A percentile compares a stretch with the other conserved stretches of the same genome.
These are phyloP conservation scores for Phanerochaete carnosa DNA, from an alignment of 768 basidiomycete genomes.

Conservation along the genomic window DNA sequence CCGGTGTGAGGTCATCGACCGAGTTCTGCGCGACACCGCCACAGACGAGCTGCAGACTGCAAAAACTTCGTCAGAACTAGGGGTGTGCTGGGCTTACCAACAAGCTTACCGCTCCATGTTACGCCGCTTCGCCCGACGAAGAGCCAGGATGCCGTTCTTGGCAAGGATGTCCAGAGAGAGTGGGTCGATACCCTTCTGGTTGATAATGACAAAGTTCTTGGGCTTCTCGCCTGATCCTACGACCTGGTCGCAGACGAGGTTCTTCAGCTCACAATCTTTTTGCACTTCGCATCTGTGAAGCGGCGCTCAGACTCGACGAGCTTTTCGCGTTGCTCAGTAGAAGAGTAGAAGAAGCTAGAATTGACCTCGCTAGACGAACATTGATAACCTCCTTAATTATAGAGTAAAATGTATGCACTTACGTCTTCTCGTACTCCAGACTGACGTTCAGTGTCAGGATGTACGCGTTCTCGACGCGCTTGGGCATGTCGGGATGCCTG, in stretches of 20 bases:
- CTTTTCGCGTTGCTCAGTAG: constrained; percentile 97
- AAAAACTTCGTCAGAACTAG: neutral
- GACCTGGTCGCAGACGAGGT: constrained; percentile 91
- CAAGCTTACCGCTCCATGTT: constrained; percentile 91
- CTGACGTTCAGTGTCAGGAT: constrained; percentile 96
- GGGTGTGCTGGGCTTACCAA: neutral
- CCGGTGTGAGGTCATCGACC: constrained; percentile 91
- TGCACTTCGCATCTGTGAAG: constrained; percentile 91
- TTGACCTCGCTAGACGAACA: constrained; percentile 82
- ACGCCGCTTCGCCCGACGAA: constrained; percentile 92
- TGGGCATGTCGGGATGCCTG: constrained; percentile 98
- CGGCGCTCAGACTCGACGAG: constrained; percentile 95
- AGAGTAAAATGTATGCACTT: constrained; percentile 31
- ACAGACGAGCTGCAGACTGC: constrained; percentile 86
- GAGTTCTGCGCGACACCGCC: constrained; percentile 97
- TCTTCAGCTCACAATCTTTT: constrained; percentile 98
- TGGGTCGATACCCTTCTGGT: constrained; percentile 99
- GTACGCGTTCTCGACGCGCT: constrained; percentile 93
- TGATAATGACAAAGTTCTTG: constrained; percentile 92
- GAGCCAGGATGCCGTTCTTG: constrained; percentile 93
- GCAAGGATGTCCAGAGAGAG: constrained; percentile 93
- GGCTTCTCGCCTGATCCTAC: constrained; percentile 77
- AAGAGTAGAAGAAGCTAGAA: constrained; percentile 99
- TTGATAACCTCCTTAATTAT: constrained; percentile 8
- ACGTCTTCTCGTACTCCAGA: constrained; percentile 99